These are phyloP conservation scores for Fraxinus platypoda DNA, from an alignment of 305 asterid species.

Conservation along the genomic window DNA sequence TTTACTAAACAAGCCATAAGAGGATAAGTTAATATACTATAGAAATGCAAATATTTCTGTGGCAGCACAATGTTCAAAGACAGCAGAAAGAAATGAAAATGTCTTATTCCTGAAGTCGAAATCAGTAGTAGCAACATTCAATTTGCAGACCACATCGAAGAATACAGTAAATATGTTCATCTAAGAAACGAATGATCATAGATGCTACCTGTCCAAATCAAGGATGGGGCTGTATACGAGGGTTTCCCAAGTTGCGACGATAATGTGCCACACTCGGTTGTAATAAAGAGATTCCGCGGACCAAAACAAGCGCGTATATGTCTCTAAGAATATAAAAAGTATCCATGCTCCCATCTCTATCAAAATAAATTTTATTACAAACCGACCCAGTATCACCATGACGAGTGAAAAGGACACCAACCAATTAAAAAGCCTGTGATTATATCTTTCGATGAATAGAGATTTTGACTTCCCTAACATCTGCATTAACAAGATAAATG, in stretches of 20 bases:
- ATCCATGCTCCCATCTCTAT: slow-evolving; percentile 96
- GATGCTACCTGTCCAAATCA: slow-evolving; percentile 91
- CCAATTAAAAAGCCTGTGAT: slow-evolving; percentile 95
- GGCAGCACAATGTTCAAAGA: neutral
- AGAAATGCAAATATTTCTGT: neutral
- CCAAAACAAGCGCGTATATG: slow-evolving; percentile 96
- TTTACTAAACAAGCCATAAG: neutral
- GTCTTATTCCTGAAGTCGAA: neutral
- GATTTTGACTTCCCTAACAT: slow-evolving; percentile 92
- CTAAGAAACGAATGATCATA: neutral
- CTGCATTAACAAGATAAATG: slow-evolving; percentile 45
- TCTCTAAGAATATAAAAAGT: slow-evolving; percentile 91
- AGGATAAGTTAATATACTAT: too few species aligned
- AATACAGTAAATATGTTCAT: neutral
- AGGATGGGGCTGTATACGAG: slow-evolving; percentile 93
- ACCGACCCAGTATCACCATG: slow-evolving; percentile 98
- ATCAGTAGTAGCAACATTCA: neutral
- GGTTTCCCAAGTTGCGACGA: slow-evolving; percentile 85
- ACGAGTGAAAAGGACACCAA: slow-evolving; percentile 89
- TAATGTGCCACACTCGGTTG: slow-evolving; percentile 87
- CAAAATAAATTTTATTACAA: slow-evolving; percentile 74
- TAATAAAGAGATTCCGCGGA: slow-evolving; percentile 95
- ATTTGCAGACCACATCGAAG: neutral
- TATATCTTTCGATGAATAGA: slow-evolving; percentile 86
- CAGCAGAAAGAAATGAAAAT: neutral